Evolutionary conservation across 257 asterid species (phyloP).

Genomic region (Echites panduratus): DNA sequence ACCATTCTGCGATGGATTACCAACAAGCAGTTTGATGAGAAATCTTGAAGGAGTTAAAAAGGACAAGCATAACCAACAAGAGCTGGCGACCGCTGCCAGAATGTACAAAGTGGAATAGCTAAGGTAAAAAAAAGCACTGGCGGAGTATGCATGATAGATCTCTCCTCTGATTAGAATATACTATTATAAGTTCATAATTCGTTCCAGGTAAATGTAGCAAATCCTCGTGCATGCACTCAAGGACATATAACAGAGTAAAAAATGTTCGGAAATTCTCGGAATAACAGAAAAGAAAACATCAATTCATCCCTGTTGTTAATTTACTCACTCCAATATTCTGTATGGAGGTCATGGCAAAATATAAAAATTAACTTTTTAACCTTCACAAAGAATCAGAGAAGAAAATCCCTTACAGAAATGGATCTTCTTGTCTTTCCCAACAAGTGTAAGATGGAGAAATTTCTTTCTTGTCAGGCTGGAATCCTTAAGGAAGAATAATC

Average conservation of each 20-base stretch:
- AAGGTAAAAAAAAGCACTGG: not conserved
- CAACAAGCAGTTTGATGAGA: not conserved
- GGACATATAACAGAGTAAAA: not conserved
- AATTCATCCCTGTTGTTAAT: not conserved
- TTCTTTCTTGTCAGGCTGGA: not conserved
- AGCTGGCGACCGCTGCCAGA: not conserved
- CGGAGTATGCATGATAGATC: not conserved
- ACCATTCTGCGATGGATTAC: conserved; percentile 55
- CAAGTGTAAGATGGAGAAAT: not conserved
- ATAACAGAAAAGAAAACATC: not conserved
- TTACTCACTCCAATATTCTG: not conserved
- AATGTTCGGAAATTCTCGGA: not conserved
- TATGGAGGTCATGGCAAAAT: not conserved
- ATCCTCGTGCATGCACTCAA: not conserved
- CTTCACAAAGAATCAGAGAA: not conserved
- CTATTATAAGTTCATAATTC: not conserved
- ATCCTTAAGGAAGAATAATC: not conserved
- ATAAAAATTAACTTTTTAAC: not conserved
- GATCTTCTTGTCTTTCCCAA: not conserved
- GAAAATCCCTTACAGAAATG: not conserved
- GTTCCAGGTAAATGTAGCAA: not conserved
- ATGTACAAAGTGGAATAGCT: not conserved
- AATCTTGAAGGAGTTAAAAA: not conserved
- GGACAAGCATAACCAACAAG: not conserved
- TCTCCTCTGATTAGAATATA: not conserved